Evolutionary conservation across 768 basidiomycete species (phyloP).

Genomic region (Mycena epipterygia): DNA sequence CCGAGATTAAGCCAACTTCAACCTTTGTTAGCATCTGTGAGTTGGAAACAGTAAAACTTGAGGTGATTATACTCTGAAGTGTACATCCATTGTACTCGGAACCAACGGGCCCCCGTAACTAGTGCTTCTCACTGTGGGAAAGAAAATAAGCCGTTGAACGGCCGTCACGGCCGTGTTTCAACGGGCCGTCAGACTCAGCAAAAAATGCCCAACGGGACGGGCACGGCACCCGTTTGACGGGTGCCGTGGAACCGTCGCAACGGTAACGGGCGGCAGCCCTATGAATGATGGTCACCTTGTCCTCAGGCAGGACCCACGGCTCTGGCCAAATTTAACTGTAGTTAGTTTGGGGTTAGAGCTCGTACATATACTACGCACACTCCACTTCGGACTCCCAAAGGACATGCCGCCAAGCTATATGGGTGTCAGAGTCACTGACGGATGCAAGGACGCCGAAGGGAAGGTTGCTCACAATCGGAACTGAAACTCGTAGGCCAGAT

Average conservation of each 20-base stretch:
- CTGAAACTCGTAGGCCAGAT: not conserved
- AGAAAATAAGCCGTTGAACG: too few species aligned
- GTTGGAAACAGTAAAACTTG: too few species aligned
- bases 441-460: not conserved
- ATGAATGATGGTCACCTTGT: conserved; percentile 2
- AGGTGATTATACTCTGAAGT: too few species aligned
- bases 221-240: not conserved
- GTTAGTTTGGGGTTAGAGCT: not conserved
- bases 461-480: not conserved
- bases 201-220: not conserved
- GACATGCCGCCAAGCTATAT: conserved; percentile 8
- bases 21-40: too few species aligned
- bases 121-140: too few species aligned
- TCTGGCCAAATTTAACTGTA: not conserved
- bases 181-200: too few species aligned
- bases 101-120: too few species aligned
- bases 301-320: conserved; percentile 2
- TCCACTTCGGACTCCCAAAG: not conserved
- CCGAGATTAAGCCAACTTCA: too few species aligned
- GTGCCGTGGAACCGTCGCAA: not conserved
- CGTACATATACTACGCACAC: not conserved
- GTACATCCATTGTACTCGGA: too few species aligned
- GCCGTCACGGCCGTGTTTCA: too few species aligned
- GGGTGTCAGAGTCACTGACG: not conserved
- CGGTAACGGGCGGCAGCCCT: too few species aligned